These are phyloP conservation scores for Arthrobotrys sphaeroides DNA, from an alignment of 2,329 filamentous ascomycete genomes.

Conservation along the genomic window DNA sequence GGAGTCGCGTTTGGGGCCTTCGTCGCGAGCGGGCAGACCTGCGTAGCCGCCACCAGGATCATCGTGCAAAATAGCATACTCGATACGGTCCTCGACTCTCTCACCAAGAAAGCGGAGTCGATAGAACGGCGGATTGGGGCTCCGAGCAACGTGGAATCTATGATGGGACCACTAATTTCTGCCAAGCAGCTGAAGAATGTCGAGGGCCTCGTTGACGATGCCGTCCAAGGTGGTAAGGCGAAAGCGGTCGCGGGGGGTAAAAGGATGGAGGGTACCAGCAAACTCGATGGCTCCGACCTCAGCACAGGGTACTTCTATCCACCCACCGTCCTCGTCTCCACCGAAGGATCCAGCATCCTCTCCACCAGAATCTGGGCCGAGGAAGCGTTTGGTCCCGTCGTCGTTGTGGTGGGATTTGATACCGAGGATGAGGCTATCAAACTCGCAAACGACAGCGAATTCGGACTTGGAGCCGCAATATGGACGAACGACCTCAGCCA, in stretches of 20 bases:
- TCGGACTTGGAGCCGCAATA: slow-evolving; percentile 59
- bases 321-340: slow-evolving; percentile 62
- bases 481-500: slow-evolving; percentile 53
- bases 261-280: slow-evolving; percentile 65
- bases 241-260: slow-evolving; percentile 64
- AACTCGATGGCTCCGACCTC: slow-evolving; percentile 67
- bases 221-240: slow-evolving; percentile 60
- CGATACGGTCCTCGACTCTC: slow-evolving; percentile 60
- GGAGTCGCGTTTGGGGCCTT: slow-evolving; percentile 61
- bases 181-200: slow-evolving; percentile 64
- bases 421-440: slow-evolving; percentile 64
- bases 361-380: slow-evolving; percentile 62
- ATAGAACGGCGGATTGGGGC: slow-evolving; percentile 68
- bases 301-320: slow-evolving; percentile 66
- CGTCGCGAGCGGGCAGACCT: slow-evolving; percentile 68
- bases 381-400: slow-evolving; percentile 67
- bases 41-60: slow-evolving; percentile 67
- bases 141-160: slow-evolving; percentile 67
- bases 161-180: slow-evolving; percentile 74
- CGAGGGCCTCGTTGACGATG: slow-evolving; percentile 60
- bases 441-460: slow-evolving; percentile 66
- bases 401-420: slow-evolving; percentile 65
- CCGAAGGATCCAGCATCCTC: slow-evolving; percentile 58
- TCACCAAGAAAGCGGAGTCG: slow-evolving; percentile 64
- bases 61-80: slow-evolving; percentile 65